Base-by-base conservation (phyloP, 2,329 filamentous ascomycete species). In the Metarhizium humberi region DNA sequence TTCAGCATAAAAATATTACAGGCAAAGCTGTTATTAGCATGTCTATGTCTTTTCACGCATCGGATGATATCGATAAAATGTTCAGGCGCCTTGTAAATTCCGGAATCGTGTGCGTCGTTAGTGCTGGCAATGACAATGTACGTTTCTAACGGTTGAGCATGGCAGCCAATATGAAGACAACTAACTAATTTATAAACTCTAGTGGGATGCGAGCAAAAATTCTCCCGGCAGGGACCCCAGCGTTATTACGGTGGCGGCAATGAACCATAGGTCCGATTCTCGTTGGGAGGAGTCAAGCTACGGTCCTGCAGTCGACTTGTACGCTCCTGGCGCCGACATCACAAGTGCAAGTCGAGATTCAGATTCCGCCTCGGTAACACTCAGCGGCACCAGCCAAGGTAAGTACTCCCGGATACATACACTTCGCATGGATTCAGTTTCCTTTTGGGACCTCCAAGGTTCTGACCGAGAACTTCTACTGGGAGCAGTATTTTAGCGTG, bases 1-100 rank as follows among this genome's bases (percentile, higher is more conserved):
- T 71, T 45, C 60, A 64, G 46, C 54, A 66, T 40, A 70, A 69
- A 58, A 71, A 71, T 25, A 66, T 75, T 38, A 56, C 59, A n/a
- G 78, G 79, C 63, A 81, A 79, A 63, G 74, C 78, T 55, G 77
- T 85, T 61, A 78, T 85, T 75, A 85, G 84, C 74, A 81, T 85
- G 79, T 84, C 81, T 4, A 74, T 85, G 20, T 80, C 80, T 56
- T 79, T 80, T 32, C 66, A 69, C 56, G 64, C 60, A 46, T 82
- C 78, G 7, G 57, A 62, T 2, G 76, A 79, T 29, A 66, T 82
- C 66, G 84, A 85, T 72, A 66, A 70, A n/a, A 80, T 79, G 62
- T 77, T 83, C 56, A 66, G 78, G 61, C 70, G 69, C 43, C 65
- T 82, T 48, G 70, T 72, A 59, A 67, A 70, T 3, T 75, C 75